Percentiles rank a stretch among this genome's conserved stretches.
Evolutionary conservation across 1,139 yeast genomes (phyloP).

Genomic region (Sugiyamaella sp.): DNA sequence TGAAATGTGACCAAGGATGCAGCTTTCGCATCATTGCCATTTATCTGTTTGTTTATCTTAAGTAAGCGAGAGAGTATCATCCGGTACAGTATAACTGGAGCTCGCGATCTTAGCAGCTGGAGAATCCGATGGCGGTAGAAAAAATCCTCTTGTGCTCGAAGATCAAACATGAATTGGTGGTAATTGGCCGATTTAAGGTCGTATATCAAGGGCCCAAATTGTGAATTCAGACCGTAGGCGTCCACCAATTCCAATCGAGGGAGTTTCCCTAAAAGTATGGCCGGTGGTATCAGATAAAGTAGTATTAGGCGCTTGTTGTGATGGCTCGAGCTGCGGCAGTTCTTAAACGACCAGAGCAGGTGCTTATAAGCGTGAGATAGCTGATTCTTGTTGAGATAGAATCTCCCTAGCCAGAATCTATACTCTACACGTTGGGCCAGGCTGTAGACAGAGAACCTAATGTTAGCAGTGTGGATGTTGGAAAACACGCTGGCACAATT

Average conservation of each 20-base stretch:
- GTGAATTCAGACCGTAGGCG: conserved; percentile 30
- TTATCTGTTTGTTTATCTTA: conserved; percentile 23
- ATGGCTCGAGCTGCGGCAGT: conserved; percentile 45
- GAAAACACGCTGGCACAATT: conserved; percentile 76
- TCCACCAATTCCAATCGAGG: conserved; percentile 38
- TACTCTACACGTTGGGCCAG: conserved; percentile 62
- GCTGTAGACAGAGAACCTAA: conserved; percentile 51
- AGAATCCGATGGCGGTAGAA: conserved; percentile 36
- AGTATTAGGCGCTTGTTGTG: conserved; percentile 49
- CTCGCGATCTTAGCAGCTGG: conserved; percentile 35
- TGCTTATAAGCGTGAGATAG: conserved; percentile 59
- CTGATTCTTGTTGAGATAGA: conserved; percentile 62
- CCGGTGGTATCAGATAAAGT: conserved; percentile 58
- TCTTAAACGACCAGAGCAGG: conserved; percentile 61
- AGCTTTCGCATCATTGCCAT: conserved; percentile 16
- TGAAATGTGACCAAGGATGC: conserved; percentile 32
- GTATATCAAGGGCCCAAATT: conserved; percentile 38
- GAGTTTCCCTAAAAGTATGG: conserved; percentile 43
- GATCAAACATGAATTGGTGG: conserved; percentile 32
- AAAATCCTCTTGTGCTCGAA: conserved; percentile 37
- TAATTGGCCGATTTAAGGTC: conserved; percentile 38
- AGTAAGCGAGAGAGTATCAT: conserved; percentile 32
- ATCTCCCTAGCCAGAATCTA: conserved; percentile 68
- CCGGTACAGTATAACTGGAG: conserved; percentile 39
- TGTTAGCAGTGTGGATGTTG: conserved; percentile 64